Evolutionary conservation across 2,329 filamentous ascomycete species (phyloP).

Genomic region (Trichoderma sp.): DNA sequence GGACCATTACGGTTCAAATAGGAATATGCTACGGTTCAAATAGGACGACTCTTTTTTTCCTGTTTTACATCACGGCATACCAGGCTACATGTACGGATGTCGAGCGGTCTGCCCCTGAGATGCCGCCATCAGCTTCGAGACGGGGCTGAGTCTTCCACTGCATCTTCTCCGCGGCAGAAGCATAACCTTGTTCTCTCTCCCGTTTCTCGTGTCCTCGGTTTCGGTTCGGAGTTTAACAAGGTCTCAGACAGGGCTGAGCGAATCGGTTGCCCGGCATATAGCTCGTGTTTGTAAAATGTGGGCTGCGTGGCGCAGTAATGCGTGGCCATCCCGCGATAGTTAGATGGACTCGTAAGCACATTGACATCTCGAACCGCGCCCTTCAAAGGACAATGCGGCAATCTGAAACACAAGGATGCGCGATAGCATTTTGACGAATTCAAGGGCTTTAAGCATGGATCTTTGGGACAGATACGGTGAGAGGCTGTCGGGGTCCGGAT

Average conservation of each 20-base stretch:
- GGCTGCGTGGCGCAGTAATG: not conserved
- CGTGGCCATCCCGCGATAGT: conserved; percentile 9
- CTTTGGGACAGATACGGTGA: not conserved
- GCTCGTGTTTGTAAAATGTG: conserved; percentile 12
- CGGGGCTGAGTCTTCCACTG: no score
- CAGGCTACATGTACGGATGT: no score
- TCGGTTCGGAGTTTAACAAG: not conserved
- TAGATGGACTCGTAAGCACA: not conserved
- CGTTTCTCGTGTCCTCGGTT: not conserved
- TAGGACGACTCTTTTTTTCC: no score
- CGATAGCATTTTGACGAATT: not conserved
- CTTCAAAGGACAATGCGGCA: not conserved
- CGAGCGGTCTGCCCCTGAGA: no score
- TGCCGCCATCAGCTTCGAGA: no score
- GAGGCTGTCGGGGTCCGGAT: not conserved
- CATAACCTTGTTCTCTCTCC: no score
- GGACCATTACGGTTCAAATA: no score
- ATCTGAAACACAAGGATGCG: not conserved
- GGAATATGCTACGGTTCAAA: no score
- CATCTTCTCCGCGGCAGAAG: no score
- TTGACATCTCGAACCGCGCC: not conserved
- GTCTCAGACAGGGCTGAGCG: not conserved
- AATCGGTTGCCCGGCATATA: no score
- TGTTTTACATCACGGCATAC: no score
- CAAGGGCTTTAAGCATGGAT: not conserved